A percentile compares a stretch with the other conserved stretches of the same genome.
Conservation (phyloP, 352 stramenopile genomes). For the Pythium inflatum region DNA sequence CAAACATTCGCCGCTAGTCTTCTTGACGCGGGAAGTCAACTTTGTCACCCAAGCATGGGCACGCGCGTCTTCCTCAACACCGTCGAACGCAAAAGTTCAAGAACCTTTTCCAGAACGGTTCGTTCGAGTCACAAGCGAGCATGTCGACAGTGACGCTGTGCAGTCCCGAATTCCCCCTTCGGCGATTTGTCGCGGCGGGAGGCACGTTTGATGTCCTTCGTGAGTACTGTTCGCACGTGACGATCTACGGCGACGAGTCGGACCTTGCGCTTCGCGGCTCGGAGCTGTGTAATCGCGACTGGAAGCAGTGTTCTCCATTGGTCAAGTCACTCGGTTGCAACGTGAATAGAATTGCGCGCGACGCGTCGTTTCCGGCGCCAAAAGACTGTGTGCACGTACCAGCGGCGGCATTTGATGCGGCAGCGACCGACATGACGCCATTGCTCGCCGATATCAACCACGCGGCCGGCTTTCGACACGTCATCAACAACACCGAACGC, state of each 20-base stretch:
- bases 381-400: background rate
- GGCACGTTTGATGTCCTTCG: slow-evolving; percentile 47
- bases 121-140: background rate
- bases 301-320: background rate
- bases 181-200: slow-evolving; percentile 44
- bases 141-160: slow-evolving; percentile 28
- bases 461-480: slow-evolving; percentile 7
- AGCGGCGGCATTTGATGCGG: background rate
- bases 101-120: slow-evolving; percentile 47
- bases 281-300: slow-evolving; percentile 19
- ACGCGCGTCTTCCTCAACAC: slow-evolving; percentile 61
- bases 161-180: slow-evolving; percentile 63
- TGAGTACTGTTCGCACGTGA: slow-evolving; percentile 48
- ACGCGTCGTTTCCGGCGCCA: background rate
- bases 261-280: slow-evolving; percentile 19
- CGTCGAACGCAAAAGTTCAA: slow-evolving; percentile 52
- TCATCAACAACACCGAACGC: background rate
- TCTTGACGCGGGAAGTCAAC: slow-evolving; percentile 60
- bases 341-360: slow-evolving; percentile 1
- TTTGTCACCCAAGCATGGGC: slow-evolving; percentile 74
- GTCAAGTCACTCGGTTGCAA: slow-evolving; percentile 13
- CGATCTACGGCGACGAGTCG: slow-evolving; percentile 55
- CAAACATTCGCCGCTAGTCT: slow-evolving; percentile 58
- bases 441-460: background rate
- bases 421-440: background rate